phyloP scores from a whole-genome alignment of 2,329 filamentous ascomycete species.

The Pestalotiopsis sp. region DNA sequence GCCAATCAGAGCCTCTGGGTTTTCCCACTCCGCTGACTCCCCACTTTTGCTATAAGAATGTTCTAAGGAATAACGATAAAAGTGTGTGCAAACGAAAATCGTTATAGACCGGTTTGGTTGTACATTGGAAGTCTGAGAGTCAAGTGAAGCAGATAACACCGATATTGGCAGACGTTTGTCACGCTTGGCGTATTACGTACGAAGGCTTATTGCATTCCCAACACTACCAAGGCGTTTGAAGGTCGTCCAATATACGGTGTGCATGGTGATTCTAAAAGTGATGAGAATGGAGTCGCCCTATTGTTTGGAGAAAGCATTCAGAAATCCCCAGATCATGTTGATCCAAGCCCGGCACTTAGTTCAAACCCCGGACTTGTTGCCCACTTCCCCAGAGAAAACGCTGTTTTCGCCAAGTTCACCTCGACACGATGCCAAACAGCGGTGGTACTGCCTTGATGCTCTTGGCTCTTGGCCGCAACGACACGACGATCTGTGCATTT shows the following conservation, averaged over 20 bases:
- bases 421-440: constrained; percentile 10
- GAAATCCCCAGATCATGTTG: constrained; percentile 1
- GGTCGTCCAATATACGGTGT: not conserved
- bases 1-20: too few species aligned
- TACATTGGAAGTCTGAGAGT: not conserved
- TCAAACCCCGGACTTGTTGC: not conserved
- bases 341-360: not conserved
- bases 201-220: not conserved
- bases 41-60: too few species aligned
- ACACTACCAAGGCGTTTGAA: not conserved
- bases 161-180: not conserved
- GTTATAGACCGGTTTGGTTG: too few species aligned
- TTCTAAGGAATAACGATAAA: too few species aligned
- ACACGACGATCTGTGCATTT: constrained; percentile 6
- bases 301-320: not conserved
- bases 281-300: not conserved
- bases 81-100: too few species aligned
- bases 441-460: constrained; percentile 13
- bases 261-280: not conserved
- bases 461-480: constrained; percentile 12
- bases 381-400: constrained; percentile 6
- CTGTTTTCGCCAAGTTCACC: not conserved
- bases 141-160: not conserved
- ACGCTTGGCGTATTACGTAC: not conserved
- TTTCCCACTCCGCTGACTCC: too few species aligned